Evolutionary conservation across 495 filamentous ascomycete genomes (phyloP).

Genomic region (Xylaria intraflava): DNA sequence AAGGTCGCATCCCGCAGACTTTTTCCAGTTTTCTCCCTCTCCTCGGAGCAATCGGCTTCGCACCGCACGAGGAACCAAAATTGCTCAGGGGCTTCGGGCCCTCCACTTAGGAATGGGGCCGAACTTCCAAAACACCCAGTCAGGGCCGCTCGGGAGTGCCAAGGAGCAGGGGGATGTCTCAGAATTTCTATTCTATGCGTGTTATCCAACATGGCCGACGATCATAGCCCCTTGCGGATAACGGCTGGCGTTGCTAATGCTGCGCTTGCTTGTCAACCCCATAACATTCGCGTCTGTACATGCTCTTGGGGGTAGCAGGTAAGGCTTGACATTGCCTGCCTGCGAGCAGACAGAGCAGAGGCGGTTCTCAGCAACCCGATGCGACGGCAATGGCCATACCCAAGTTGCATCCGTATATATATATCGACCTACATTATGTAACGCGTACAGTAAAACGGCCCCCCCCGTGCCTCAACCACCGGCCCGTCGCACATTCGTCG

Average conservation of each 20-base stretch:
- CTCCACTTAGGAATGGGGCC: conserved; percentile 17
- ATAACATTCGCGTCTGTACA: too few species aligned
- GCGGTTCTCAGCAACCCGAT: background rate
- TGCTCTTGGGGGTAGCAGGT: too few species aligned
- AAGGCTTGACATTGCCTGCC: too few species aligned
- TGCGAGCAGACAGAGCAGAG: too few species aligned
- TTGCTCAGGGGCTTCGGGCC: conserved; percentile 27
- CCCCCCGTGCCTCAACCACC: too few species aligned
- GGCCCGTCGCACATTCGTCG: background rate
- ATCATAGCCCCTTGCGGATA: background rate
- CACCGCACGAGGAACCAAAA: conserved; percentile 11
- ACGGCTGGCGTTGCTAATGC: background rate
- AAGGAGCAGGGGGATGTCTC: conserved; percentile 27
- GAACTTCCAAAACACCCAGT: conserved; percentile 16
- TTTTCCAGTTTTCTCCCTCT: background rate
- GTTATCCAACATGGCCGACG: background rate
- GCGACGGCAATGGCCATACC: background rate
- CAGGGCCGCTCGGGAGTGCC: conserved; percentile 11
- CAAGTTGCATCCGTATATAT: background rate
- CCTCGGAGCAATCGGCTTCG: conserved; percentile 7
- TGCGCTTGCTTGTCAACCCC: background rate
- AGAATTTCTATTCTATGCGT: conserved; percentile 7
- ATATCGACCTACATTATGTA: background rate
- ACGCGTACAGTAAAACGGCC: too few species aligned
- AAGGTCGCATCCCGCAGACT: conserved; percentile 12